Conservation (phyloP, 2,329 filamentous ascomycete species). For the Coccinonectria pachysandricola region DNA sequence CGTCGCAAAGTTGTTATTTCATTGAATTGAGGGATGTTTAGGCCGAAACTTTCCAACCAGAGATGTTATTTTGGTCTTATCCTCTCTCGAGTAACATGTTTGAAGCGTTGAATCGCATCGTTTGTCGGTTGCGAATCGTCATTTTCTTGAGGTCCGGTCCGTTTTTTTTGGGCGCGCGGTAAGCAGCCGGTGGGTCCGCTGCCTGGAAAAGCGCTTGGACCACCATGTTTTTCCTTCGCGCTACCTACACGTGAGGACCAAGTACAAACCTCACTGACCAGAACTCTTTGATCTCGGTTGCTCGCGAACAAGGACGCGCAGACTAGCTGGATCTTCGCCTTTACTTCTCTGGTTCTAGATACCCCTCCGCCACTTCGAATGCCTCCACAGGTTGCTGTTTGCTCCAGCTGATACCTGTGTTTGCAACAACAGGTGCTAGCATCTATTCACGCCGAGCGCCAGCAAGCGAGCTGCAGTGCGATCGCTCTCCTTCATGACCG, state of each 20-base stretch:
- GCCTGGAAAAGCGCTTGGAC: slow-evolving; percentile 13
- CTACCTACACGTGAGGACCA: slow-evolving; percentile 15
- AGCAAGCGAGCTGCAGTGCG: too few relatives aligned
- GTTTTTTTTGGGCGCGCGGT: slow-evolving; percentile 2
- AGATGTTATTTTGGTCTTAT: slow-evolving; percentile 5
- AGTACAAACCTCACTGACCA: too few relatives aligned
- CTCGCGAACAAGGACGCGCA: slow-evolving; percentile 16
- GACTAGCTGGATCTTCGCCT: slow-evolving; percentile 8
- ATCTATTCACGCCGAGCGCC: too few relatives aligned
- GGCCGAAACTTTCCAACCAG: slow-evolving; percentile 1
- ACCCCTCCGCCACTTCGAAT: too few relatives aligned
- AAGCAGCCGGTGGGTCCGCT: slow-evolving; percentile 11
- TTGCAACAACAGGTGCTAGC: too few relatives aligned
- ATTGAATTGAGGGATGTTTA: too few relatives aligned
- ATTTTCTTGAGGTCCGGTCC: slow-evolving; percentile 2
- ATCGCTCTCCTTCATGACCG: too few relatives aligned
- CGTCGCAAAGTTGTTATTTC: slow-evolving; percentile 7
- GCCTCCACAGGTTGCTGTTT: too few relatives aligned
- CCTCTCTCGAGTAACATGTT: too few relatives aligned
- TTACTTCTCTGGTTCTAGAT: too few relatives aligned
- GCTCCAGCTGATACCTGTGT: too few relatives aligned
- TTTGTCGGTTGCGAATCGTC: slow-evolving; percentile 10
- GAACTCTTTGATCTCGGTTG: slow-evolving; percentile 6
- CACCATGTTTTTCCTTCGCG: slow-evolving; percentile 15
- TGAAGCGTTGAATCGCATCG: slow-evolving; percentile 7